These are phyloP conservation scores for Coemansia sp. DNA, from an alignment of 192 early-diverging fungal species.

Conservation along the genomic window DNA sequence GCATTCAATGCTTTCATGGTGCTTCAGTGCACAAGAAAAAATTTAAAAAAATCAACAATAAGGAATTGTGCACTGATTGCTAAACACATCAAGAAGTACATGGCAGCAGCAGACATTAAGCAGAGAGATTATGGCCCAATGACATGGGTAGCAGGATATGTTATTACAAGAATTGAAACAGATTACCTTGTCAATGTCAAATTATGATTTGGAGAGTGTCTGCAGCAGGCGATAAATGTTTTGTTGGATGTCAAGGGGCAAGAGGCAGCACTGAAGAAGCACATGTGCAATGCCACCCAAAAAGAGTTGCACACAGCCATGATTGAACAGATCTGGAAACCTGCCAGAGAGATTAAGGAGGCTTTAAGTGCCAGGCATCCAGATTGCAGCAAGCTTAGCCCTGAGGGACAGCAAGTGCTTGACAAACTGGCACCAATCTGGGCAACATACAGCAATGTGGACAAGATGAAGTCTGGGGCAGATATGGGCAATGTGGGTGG, in stretches of 20 bases:
- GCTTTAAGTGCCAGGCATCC: neutral
- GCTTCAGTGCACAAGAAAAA: no score
- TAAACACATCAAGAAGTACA: no score
- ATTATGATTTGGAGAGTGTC: conserved; percentile 1
- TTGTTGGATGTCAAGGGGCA: neutral
- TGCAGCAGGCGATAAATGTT: neutral
- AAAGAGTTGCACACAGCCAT: neutral
- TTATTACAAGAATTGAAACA: neutral
- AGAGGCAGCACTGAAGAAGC: neutral
- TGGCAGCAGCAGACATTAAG: no score
- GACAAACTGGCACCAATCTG: neutral
- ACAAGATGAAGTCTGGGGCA: no score
- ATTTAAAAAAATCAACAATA: no score
- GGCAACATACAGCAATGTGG: neutral
- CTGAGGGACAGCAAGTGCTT: neutral
- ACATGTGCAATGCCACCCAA: neutral
- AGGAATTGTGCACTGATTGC: no score
- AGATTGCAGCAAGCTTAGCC: neutral
- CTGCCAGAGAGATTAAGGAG: neutral
- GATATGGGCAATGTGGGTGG: no score
- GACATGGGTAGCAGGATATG: neutral
- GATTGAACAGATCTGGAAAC: neutral
- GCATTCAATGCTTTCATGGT: neutral
- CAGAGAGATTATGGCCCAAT: neutral
- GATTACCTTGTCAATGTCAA: neutral